phyloP scores from a whole-genome alignment of 2,329 filamentous ascomycete species.

The Aurifilum marmelostoma region DNA sequence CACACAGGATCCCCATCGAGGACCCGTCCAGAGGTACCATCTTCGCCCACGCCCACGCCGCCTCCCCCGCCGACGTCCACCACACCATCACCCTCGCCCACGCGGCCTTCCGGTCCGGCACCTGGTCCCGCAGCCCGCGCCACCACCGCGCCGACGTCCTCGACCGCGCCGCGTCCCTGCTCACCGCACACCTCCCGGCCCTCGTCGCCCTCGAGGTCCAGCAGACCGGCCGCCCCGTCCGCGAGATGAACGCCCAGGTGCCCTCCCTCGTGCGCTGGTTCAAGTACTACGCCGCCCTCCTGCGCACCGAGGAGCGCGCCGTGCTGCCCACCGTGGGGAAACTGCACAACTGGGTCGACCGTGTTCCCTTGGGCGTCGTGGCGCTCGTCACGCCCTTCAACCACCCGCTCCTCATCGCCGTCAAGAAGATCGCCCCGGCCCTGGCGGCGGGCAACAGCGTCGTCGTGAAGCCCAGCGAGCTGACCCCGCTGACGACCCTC shows the following conservation, averaged over 20 bases:
- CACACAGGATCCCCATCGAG: slow-evolving; percentile 36
- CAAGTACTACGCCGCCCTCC: slow-evolving; percentile 69
- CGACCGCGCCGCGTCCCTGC: slow-evolving; percentile 59
- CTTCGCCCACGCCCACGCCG: slow-evolving; percentile 45
- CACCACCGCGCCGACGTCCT: slow-evolving; percentile 65
- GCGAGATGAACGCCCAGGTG: slow-evolving; percentile 73
- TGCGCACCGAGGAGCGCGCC: slow-evolving; percentile 68
- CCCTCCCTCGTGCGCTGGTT: slow-evolving; percentile 70
- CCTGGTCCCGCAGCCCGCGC: slow-evolving; percentile 60
- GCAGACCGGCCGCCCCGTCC: slow-evolving; percentile 69
- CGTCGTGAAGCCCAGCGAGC: slow-evolving; percentile 65
- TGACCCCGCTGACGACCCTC: slow-evolving; percentile 65
- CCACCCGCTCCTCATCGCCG: slow-evolving; percentile 60
- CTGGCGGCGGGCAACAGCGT: slow-evolving; percentile 63
- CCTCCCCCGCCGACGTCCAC: slow-evolving; percentile 49
- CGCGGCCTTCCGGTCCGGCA: slow-evolving; percentile 50
- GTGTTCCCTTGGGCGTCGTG: slow-evolving; percentile 61
- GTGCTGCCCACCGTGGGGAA: slow-evolving; percentile 67
- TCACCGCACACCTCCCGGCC: slow-evolving; percentile 54
- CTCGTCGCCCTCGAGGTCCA: slow-evolving; percentile 67
- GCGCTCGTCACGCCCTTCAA: slow-evolving; percentile 62
- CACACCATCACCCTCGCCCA: slow-evolving; percentile 47
- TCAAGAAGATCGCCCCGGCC: slow-evolving; percentile 64
- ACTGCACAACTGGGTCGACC: slow-evolving; percentile 59
- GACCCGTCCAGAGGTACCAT: slow-evolving; percentile 35